Conservation (phyloP, 2,329 filamentous ascomycete species). For the Stagonosporopsis vannaccii region DNA sequence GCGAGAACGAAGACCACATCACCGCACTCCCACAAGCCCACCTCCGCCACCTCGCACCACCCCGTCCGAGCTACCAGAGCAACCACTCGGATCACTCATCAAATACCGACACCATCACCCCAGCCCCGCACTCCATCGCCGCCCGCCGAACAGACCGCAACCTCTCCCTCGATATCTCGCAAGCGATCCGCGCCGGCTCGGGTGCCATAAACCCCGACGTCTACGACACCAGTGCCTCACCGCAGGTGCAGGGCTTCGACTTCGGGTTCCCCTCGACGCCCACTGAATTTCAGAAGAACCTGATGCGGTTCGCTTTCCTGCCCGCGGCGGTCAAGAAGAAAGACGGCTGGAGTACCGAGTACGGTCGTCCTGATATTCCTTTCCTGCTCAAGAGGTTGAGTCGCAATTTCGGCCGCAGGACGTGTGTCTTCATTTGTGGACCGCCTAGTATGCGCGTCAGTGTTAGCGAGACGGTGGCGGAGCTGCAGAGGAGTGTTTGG, state of each 20-base stretch:
- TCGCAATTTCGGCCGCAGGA: constrained; percentile 79
- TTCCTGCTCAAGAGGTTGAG: constrained; percentile 87
- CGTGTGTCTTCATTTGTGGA: constrained; percentile 92
- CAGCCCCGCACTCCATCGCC: constrained; percentile 40
- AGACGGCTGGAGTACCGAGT: constrained; percentile 90
- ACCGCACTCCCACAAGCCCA: constrained; percentile 75
- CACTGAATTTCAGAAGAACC: constrained; percentile 84
- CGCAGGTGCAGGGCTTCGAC: constrained; percentile 49
- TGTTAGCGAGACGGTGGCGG: constrained; percentile 84
- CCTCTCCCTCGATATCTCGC: constrained; percentile 53
- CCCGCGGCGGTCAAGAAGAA: constrained; percentile 58
- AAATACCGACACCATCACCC: constrained; percentile 38
- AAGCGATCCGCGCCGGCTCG: constrained; percentile 43
- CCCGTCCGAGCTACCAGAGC: constrained; percentile 32
- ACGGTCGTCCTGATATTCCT: constrained; percentile 85
- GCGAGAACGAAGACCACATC: constrained; percentile 84
- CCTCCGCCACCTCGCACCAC: constrained; percentile 53
- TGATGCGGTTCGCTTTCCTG: constrained; percentile 90
- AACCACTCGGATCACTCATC: constrained; percentile 25
- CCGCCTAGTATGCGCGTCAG: constrained; percentile 86
- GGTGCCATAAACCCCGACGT: constrained; percentile 56
- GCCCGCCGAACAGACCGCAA: constrained; percentile 53
- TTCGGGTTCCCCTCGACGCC: constrained; percentile 82
- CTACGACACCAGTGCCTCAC: constrained; percentile 27
- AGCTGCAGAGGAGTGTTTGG: constrained; percentile 84